Evolutionary conservation across 352 stramenopile genomes (phyloP), one percentile per base, ranked within the genome.

Genomic region (Pythium dissimile): DNA sequence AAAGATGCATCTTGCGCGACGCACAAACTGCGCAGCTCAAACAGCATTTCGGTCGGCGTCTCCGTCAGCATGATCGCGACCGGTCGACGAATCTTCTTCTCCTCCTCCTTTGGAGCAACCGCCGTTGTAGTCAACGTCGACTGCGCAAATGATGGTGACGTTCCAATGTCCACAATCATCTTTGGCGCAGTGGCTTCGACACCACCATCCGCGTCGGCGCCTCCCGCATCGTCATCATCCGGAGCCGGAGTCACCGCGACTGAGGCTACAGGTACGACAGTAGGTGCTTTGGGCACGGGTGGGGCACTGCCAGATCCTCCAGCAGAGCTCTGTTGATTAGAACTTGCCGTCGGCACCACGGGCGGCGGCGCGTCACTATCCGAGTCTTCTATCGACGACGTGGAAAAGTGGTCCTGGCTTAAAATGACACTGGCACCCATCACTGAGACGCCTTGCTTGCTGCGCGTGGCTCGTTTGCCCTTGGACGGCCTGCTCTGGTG

Each of bases 11-110:
- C 83, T 23, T 80, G 67, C 1, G 72, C 73, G 24, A 92, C 78
- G 43, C 83, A 90, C 2, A 92, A 60, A 49, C 83, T 90, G 1
- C 64, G 62, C n/a, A 86, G 49, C 55, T 88, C 72, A 27, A 89
- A 77, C 6, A 92, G 41, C 54, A 89, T 75, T 31, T 75, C 67
- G 5, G 80, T 90, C 5, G 76, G 49, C 10, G 83, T 90, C 63
- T 92, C 83, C 3, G 45, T 58, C 12, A 92, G 54, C 24, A 56
- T 50, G 31, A 92, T 73, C 0, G 71, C 81, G 9, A 90, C 56
- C 0, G 77, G n/a, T n/a, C n/a, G 74, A 1, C 62, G 65, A 16
- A 70, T 66, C 16, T 24, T 4, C 27, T 46, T 59, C 31, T 52
- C 49, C 32, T 55, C 46, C 1, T 26, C 15, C 9, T 38, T 54